Base-by-base conservation (phyloP, 352 stramenopile species). In the Peronospora belbahrii region DNA sequence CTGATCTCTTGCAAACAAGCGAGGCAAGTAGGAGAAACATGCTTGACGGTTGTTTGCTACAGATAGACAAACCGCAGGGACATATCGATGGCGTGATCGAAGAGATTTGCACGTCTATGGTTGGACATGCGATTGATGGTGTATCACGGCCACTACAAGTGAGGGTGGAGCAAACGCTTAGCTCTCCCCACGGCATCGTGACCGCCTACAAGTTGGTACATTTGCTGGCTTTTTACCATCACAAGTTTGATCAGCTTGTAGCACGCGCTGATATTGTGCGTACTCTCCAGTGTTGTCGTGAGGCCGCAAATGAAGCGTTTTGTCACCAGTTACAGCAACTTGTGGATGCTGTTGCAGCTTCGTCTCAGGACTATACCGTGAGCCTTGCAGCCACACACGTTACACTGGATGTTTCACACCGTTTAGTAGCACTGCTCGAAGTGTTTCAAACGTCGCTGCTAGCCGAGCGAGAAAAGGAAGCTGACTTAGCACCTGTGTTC, bases 151-250 rank as follows among this genome's bases (percentile, higher is more conserved):
- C 75, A 9, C 55, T 90, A 0, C 66, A 84, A 43, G 68, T 83
- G 5, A 74, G 76, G 6, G 47, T 90, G 0, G 70, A 90, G 47
- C 79, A 88, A 47, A 82, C 70, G 2, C 58, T 87, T 1, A 47
- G 65, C 18, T 63, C 66, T 13, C 57, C 59, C n/a, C 71, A 78
- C 38, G 67, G 65, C 5, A 71, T 85, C 18, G 61, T 81, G 24
- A 69, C 75, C 18, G 58, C 70, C 17, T 89, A 82, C 57, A 77
- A 82, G 15, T 35, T 89, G 6, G 67, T 85, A 8, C 74, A 87
- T 24, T 34, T 89, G 27, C 54, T 89, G 0, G 73, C 52, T 7
- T 87, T 87, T 38, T 87, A 87, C 47, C 52, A 80, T 17, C 59
- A 72, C 43, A 89, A 70, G 44, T 66, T 89, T 30, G 58, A 58